phyloP scores from a whole-genome alignment of 2,329 filamentous ascomycete species.

The Proliferodiscus dingleyae region DNA sequence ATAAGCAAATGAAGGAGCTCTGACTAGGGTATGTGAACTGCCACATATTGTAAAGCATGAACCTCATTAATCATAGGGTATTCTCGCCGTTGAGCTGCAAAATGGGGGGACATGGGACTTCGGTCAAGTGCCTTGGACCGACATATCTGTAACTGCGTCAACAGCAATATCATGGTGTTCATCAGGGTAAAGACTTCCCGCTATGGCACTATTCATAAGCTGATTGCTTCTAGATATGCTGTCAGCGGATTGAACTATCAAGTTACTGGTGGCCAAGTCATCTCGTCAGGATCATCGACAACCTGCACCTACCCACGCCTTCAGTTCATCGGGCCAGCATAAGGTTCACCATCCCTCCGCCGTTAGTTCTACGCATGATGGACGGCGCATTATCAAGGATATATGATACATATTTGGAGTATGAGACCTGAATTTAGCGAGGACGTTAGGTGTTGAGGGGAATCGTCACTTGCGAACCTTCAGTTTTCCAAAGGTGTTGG shows the following conservation, averaged over 20 bases:
- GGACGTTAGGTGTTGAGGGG: too few relatives aligned
- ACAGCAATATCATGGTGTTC: constrained; percentile 11
- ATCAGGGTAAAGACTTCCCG: not conserved
- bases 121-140: constrained; percentile 17
- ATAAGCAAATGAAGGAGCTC: constrained; percentile 8
- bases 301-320: constrained; percentile 11
- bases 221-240: constrained; percentile 6
- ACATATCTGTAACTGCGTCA: constrained; percentile 15
- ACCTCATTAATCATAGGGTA: constrained; percentile 5
- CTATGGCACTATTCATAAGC: not conserved
- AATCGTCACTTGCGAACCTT: too few relatives aligned
- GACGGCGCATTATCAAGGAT: too few relatives aligned
- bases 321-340: constrained; percentile 3
- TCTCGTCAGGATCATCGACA: constrained; percentile 6
- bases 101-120: constrained; percentile 19
- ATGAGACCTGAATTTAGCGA: too few relatives aligned
- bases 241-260: constrained; percentile 5
- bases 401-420: too few relatives aligned
- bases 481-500: too few relatives aligned
- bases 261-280: constrained; percentile 5
- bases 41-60: not conserved
- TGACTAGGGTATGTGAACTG: constrained; percentile 8
- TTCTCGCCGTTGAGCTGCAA: constrained; percentile 17
- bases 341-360: not conserved
- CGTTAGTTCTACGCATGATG: too few relatives aligned